A percentile compares a stretch with the other conserved stretches of the same genome.
phyloP scores from a whole-genome alignment of 352 stramenopile species.

The Pythium insidiosum region DNA sequence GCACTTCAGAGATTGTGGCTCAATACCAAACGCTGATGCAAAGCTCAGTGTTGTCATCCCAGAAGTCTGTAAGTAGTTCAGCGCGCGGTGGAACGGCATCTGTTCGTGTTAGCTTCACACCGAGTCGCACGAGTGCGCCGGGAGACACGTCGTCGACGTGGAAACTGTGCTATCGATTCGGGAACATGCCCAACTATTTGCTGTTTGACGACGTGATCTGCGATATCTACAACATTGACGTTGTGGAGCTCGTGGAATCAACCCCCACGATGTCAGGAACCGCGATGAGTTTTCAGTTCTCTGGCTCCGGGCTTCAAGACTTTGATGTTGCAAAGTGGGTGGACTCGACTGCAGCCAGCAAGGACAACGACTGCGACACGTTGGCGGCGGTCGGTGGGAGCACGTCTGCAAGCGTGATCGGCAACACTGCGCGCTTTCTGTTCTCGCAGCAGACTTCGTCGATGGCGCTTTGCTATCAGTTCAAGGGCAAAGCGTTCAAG shows the following conservation, averaged over 20 bases:
- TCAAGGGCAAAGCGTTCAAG: conserved; percentile 40
- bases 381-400: conserved; percentile 34
- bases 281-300: conserved; percentile 49
- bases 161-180: conserved; percentile 71
- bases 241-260: conserved; percentile 24
- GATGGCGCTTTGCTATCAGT: conserved; percentile 59
- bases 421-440: conserved; percentile 24
- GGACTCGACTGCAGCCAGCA: conserved; percentile 6
- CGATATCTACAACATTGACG: conserved; percentile 42
- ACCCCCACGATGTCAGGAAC: conserved; percentile 23
- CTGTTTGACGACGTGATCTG: conserved; percentile 62
- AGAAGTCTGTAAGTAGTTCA: conserved; percentile 20
- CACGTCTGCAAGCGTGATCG: conserved; percentile 22
- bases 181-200: conserved; percentile 31
- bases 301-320: conserved; percentile 45
- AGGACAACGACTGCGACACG: conserved; percentile 31
- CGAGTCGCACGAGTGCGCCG: conserved; percentile 8
- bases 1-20: conserved; percentile 18
- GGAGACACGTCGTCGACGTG: conserved; percentile 27
- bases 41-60: conserved; percentile 20
- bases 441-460: conserved; percentile 27
- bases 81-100: conserved; percentile 24
- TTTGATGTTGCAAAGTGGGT: conserved; percentile 64
- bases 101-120: conserved; percentile 32
- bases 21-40: conserved; percentile 32